Conservation (phyloP, 2,329 filamentous ascomycete genomes). For the Calonectria multiphialidica region DNA sequence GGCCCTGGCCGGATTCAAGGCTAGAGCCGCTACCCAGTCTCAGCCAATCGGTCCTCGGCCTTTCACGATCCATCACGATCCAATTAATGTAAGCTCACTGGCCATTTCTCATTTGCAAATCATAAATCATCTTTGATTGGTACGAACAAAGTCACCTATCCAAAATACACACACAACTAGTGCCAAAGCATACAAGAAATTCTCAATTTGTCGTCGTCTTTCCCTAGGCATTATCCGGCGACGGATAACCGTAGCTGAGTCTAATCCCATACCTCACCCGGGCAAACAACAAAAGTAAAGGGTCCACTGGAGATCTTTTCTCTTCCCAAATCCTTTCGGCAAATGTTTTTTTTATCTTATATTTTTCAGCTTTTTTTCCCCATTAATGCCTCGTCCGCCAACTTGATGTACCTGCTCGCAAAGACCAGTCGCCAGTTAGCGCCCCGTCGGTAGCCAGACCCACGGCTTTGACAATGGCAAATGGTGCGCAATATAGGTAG, state of each 20-base stretch:
- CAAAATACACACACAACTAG: slow-evolving; percentile 3
- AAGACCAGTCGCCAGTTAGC: slow-evolving; percentile 21
- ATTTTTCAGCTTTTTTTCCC: slow-evolving; percentile 29
- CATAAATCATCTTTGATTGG: slow-evolving; percentile 10
- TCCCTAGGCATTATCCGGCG: slow-evolving; percentile 50
- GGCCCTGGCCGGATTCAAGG: neutral
- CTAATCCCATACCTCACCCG: slow-evolving; percentile 51
- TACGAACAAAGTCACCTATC: slow-evolving; percentile 2
- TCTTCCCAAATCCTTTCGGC: slow-evolving; percentile 32
- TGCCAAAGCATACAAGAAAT: slow-evolving; percentile 16
- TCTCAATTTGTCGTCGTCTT: slow-evolving; percentile 28
- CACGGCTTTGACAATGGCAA: slow-evolving; percentile 30
- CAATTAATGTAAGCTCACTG: neutral
- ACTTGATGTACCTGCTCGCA: slow-evolving; percentile 20
- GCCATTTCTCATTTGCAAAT: neutral
- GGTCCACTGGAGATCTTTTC: slow-evolving; percentile 25
- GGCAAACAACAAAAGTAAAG: slow-evolving; percentile 29
- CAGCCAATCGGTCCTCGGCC: slow-evolving; percentile 13
- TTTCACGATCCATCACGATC: neutral
- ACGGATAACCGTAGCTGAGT: slow-evolving; percentile 54
- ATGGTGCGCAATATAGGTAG: slow-evolving; percentile 35
- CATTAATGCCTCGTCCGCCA: slow-evolving; percentile 24
- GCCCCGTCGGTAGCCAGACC: slow-evolving; percentile 43
- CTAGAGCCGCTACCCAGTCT: neutral
- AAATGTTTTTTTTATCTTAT: slow-evolving; percentile 30